Evolutionary conservation across 2,329 filamentous ascomycete species (phyloP).

Genomic region (Penicillium concentricum): DNA sequence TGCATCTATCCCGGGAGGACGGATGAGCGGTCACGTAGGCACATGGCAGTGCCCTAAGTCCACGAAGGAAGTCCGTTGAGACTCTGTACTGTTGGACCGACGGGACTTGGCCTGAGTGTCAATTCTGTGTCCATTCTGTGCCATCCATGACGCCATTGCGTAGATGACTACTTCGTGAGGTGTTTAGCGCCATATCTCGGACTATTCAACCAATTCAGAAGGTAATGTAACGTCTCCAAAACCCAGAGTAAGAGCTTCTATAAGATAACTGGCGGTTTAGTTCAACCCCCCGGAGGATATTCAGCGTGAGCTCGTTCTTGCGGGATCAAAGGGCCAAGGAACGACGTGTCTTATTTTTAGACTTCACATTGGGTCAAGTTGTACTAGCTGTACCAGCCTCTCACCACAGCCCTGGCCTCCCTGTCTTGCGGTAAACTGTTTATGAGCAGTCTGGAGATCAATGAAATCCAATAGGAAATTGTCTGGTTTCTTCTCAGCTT

Average conservation of each 20-base stretch:
- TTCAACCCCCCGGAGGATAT: conserved; percentile 7
- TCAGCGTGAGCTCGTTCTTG: neutral
- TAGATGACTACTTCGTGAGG: neutral
- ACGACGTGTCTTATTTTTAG: conserved; percentile 8
- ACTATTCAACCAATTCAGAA: neutral
- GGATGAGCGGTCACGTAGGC: neutral
- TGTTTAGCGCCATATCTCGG: neutral
- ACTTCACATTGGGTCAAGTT: neutral
- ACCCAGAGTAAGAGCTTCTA: neutral
- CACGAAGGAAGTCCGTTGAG: neutral
- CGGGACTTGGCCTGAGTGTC: neutral
- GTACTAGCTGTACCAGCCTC: neutral
- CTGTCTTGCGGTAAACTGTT: neutral
- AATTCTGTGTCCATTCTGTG: neutral
- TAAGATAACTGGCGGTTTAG: neutral
- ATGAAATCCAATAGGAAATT: neutral
- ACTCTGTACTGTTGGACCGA: neutral
- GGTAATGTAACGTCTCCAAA: neutral
- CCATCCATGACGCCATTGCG: neutral
- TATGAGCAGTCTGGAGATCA: neutral
- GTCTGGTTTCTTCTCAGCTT: neutral
- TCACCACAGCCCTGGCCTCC: neutral
- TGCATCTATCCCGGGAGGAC: neutral
- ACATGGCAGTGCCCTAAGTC: conserved; percentile 8
- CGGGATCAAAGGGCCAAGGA: neutral